Percentiles rank a stretch among this genome's conserved stretches.
phyloP scores from a whole-genome alignment of 345 rosid species.

The Streptanthus diversifolius region DNA sequence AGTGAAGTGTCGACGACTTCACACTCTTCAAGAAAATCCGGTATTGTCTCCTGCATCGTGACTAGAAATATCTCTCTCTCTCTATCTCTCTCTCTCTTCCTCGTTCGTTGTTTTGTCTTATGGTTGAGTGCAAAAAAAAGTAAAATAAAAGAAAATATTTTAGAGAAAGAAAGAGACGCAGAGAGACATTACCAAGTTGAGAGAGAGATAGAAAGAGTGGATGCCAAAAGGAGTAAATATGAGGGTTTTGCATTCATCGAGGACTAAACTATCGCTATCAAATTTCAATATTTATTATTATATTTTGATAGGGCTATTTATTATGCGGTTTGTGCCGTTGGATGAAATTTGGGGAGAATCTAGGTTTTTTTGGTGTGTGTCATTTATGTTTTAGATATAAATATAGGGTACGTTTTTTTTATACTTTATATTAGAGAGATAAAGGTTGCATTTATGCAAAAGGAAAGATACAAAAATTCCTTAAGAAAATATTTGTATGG shows the following conservation, averaged over 20 bases:
- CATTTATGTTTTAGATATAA: slow-evolving; percentile 15
- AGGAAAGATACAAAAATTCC: slow-evolving; percentile 28
- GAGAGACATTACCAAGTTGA: slow-evolving; percentile 19
- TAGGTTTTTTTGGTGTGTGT: slow-evolving; percentile 25
- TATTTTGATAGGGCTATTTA: slow-evolving; percentile 27
- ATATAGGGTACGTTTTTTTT: slow-evolving; percentile 1
- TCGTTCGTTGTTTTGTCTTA: slow-evolving; percentile 7
- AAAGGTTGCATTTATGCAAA: slow-evolving; percentile 21
- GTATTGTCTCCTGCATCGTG: slow-evolving; percentile 46
- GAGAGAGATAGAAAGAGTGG: slow-evolving; percentile 8
- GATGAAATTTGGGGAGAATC: slow-evolving; percentile 32
- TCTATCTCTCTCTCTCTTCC: slow-evolving; percentile 11
- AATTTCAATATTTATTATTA: slow-evolving; percentile 13
- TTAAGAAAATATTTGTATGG: slow-evolving; percentile 6
- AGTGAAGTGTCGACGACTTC: slow-evolving; percentile 50
- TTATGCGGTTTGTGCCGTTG: slow-evolving; percentile 34
- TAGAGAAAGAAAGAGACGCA: slow-evolving; percentile 13
- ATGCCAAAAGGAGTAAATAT: slow-evolving; percentile 43
- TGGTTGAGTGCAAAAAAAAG: neutral
- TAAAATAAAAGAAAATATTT: neutral
- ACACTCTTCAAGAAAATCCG: slow-evolving; percentile 48
- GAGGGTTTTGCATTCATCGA: slow-evolving; percentile 41
- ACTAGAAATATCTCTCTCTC: neutral
- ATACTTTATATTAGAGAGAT: neutral
- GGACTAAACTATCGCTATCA: slow-evolving; percentile 72